phyloP scores from a whole-genome alignment of 208 protist genomes.

The Hexamita inflata region DNA sequence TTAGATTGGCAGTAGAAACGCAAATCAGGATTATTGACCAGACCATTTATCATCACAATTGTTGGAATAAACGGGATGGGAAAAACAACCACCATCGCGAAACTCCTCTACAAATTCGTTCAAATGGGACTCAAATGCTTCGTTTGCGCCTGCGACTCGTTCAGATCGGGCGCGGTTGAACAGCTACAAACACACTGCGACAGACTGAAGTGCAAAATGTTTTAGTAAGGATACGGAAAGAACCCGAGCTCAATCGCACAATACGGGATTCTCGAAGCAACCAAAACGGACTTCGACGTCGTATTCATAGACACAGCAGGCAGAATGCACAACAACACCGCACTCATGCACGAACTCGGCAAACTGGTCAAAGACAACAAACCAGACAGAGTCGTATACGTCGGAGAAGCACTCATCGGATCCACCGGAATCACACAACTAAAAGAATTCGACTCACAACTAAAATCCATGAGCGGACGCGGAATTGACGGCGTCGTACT shows the following conservation, averaged over 20 bases:
- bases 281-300: conserved; percentile 60
- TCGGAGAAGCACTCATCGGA: conserved; percentile 96
- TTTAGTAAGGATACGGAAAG: conserved; percentile 80
- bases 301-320: conserved; percentile 98
- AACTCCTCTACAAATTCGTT: conserved; percentile 76
- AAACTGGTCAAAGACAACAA: conserved; percentile 82
- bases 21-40: background rate
- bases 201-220: conserved; percentile 71
- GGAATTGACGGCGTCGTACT: conserved; percentile 96
- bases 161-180: conserved; percentile 94
- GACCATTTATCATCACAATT: conserved; percentile 85
- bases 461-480: conserved; percentile 53
- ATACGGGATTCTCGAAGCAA: conserved; percentile 60
- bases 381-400: conserved; percentile 90
- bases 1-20: conserved; percentile 2
- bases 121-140: conserved; percentile 69
- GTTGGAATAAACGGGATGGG: conserved; percentile 98
- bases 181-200: conserved; percentile 85
- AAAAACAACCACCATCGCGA: conserved; percentile 63
- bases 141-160: conserved; percentile 96
- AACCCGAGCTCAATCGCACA: conserved; percentile 74
- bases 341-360: conserved; percentile 86
- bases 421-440: conserved; percentile 97
- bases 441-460: conserved; percentile 80
- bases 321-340: conserved; percentile 96